Percentiles rank a stretch among this genome's conserved stretches.
Evolutionary conservation across 306 rosid genomes (phyloP).

Genomic region (Vigna unguiculata): DNA sequence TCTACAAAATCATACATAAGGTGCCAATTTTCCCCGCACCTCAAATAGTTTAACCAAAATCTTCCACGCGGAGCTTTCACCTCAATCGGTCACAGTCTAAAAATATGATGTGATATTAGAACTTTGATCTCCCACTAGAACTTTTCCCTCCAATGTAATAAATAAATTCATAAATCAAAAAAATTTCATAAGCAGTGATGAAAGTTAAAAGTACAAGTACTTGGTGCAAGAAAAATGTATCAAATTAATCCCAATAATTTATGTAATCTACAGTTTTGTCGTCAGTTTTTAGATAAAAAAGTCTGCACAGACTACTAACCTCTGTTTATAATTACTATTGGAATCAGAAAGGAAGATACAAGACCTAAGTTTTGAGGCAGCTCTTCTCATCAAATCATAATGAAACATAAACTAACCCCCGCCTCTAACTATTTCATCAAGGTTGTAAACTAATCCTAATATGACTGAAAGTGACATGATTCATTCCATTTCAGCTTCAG

Average conservation of each 20-base stretch:
- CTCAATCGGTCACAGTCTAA: neutral
- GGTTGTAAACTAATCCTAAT: constrained; percentile 2
- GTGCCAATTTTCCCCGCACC: neutral
- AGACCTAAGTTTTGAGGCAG: constrained; percentile 8
- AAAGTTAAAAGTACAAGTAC: neutral
- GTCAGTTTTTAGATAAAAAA: neutral
- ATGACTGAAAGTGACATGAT: neutral
- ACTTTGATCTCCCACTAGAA: constrained; percentile 18
- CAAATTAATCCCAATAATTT: constrained; percentile 10
- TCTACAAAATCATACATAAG: neutral
- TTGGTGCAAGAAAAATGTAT: constrained; percentile 10
- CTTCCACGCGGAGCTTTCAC: neutral
- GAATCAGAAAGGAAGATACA: constrained; percentile 11
- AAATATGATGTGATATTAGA: neutral
- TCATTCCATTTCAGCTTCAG: constrained; percentile 14
- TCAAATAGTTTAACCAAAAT: neutral
- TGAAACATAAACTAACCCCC: neutral
- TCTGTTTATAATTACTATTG: neutral
- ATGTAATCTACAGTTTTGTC: neutral
- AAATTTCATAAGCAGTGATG: constrained; percentile 1
- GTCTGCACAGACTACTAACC: neutral
- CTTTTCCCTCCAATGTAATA: constrained; percentile 27
- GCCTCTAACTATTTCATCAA: constrained; percentile 3
- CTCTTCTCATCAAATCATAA: constrained; percentile 11
- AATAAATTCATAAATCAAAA: neutral